phyloP scores from a whole-genome alignment of 768 basidiomycete species.

The Agrocybe praecox region DNA sequence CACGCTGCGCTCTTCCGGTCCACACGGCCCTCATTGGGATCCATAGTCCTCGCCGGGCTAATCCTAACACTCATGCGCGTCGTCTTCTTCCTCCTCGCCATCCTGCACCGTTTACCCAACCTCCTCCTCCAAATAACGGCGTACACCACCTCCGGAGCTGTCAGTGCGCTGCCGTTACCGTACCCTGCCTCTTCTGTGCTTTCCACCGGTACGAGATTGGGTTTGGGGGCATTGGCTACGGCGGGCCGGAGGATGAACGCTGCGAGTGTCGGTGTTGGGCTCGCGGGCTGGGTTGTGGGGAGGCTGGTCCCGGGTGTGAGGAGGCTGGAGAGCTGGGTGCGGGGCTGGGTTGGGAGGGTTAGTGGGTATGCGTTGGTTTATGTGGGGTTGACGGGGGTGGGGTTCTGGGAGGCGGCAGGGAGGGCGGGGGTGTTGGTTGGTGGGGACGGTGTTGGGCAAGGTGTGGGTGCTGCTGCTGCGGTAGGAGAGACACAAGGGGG shows the following conservation, averaged over 20 bases:
- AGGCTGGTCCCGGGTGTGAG: slow-evolving; percentile 46
- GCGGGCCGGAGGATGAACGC: not conserved
- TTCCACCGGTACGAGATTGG: not conserved
- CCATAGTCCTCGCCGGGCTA: slow-evolving; percentile 74
- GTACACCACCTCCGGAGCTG: not conserved
- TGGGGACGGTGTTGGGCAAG: slow-evolving; percentile 25
- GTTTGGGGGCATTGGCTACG: not conserved
- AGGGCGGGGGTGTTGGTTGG: slow-evolving; percentile 48
- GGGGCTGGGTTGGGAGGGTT: slow-evolving; percentile 55
- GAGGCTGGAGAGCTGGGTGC: slow-evolving; percentile 55
- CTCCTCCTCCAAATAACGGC: slow-evolving; percentile 37
- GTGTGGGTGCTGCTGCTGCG: not conserved
- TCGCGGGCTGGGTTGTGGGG: slow-evolving; percentile 41
- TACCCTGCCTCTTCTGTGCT: not conserved
- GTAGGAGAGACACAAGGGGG: not conserved
- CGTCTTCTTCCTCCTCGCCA: slow-evolving; percentile 49
- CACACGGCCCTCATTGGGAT: slow-evolving; percentile 80
- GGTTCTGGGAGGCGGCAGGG: slow-evolving; percentile 60
- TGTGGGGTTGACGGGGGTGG: slow-evolving; percentile 73
- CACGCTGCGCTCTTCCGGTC: slow-evolving; percentile 80
- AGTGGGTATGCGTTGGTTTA: slow-evolving; percentile 70
- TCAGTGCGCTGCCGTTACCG: not conserved
- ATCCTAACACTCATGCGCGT: slow-evolving; percentile 73
- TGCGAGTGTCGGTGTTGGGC: slow-evolving; percentile 13
- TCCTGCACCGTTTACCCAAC: slow-evolving; percentile 58